These are phyloP conservation scores for Candolleomyces aberdarensis DNA, from an alignment of 768 basidiomycete species.

Conservation along the genomic window DNA sequence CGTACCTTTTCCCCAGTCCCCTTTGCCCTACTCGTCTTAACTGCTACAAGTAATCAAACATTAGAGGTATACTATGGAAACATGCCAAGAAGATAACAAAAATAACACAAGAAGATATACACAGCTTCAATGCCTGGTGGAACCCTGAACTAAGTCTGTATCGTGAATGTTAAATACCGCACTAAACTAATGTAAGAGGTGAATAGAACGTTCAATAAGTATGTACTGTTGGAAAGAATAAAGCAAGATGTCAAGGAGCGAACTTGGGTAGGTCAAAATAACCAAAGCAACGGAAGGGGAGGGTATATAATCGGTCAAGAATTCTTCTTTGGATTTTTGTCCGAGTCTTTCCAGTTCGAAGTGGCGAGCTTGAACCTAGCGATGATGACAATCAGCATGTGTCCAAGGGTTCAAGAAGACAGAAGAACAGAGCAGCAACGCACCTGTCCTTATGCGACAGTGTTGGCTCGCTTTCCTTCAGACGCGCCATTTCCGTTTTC, in stretches of 20 bases:
- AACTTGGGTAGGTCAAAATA: not conserved
- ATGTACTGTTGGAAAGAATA: not conserved
- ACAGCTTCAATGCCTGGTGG: not conserved
- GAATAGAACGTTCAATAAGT: constrained; percentile 9
- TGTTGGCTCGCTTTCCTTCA: constrained; percentile 73
- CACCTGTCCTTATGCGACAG: constrained; percentile 75
- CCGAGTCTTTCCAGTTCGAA: constrained; percentile 73
- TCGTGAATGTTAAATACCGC: constrained; percentile 4
- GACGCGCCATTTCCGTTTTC: constrained; percentile 75
- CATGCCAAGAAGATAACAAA: not conserved
- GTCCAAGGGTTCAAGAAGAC: not conserved
- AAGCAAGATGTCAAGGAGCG: constrained; percentile 3
- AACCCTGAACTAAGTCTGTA: constrained; percentile 5
- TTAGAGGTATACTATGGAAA: constrained; percentile 7
- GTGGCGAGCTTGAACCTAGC: constrained; percentile 70
- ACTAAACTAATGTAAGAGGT: constrained; percentile 1
- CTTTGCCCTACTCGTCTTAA: not conserved
- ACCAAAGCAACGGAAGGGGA: not conserved
- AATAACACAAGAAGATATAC: constrained; percentile 1
- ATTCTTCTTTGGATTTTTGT: constrained; percentile 57
- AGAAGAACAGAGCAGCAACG: constrained; percentile 19
- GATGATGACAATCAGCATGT: constrained; percentile 12
- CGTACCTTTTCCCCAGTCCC: too few species aligned
- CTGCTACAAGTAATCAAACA: constrained; percentile 1
- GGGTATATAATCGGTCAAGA: constrained; percentile 17